phyloP scores from a whole-genome alignment of 352 stramenopile genomes.

The Peronospora farinosa region DNA sequence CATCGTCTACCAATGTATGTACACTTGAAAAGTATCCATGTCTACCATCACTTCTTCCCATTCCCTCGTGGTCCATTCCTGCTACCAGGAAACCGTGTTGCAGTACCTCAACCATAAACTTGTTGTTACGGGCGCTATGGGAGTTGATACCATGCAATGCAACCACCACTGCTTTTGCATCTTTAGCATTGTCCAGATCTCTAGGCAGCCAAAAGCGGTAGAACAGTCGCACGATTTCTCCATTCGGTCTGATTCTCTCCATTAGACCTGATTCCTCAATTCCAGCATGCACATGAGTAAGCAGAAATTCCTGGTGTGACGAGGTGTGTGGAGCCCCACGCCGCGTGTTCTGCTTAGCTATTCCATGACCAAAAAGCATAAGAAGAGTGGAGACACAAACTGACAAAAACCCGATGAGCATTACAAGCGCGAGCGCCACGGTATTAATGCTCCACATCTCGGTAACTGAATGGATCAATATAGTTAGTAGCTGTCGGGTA shows the following conservation, averaged over 20 bases:
- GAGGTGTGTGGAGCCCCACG: slow-evolving; percentile 31
- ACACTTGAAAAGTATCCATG: slow-evolving; percentile 73
- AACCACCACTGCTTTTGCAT: slow-evolving; percentile 52
- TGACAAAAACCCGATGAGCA: slow-evolving; percentile 14
- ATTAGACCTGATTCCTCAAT: slow-evolving; percentile 50
- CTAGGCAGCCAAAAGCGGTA: slow-evolving; percentile 67
- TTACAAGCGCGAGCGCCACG: slow-evolving; percentile 10
- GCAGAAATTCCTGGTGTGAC: slow-evolving; percentile 50
- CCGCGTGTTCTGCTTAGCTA: slow-evolving; percentile 45
- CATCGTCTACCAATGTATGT: slow-evolving; percentile 53
- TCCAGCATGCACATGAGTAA: slow-evolving; percentile 36
- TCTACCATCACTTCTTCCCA: slow-evolving; percentile 65
- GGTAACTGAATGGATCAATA: not conserved
- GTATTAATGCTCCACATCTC: slow-evolving; percentile 19
- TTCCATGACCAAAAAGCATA: slow-evolving; percentile 49
- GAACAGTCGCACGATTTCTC: slow-evolving; percentile 48
- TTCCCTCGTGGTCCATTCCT: slow-evolving; percentile 63
- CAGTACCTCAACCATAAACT: slow-evolving; percentile 66
- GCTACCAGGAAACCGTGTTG: slow-evolving; percentile 58
- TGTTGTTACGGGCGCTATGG: slow-evolving; percentile 72
- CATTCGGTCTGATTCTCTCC: slow-evolving; percentile 30
- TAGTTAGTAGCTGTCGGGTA: not conserved
- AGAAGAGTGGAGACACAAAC: slow-evolving; percentile 23
- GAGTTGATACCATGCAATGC: slow-evolving; percentile 74
- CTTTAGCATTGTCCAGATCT: slow-evolving; percentile 25